Evolutionary conservation across 176 grass and related monocot species (phyloP), one percentile per base, ranked within the genome.

Genomic region (Dendrocalamus sinicus): DNA sequence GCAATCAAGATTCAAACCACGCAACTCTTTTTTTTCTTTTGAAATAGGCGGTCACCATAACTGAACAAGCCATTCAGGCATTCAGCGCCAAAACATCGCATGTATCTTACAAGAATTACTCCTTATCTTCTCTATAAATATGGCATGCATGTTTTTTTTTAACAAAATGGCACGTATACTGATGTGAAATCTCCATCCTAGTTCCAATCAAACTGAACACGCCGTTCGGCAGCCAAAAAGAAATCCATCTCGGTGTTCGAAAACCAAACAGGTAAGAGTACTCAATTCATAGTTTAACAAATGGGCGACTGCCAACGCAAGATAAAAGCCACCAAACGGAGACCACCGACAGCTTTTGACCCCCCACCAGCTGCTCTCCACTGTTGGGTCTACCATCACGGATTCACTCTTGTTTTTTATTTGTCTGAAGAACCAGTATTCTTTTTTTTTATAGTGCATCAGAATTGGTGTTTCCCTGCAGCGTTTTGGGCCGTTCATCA

Each of bases 171-270:
- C 32, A 43, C 68, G 22, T 23, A 59, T 30, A 54, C n/a, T 15
- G 30, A 65, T 54, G 22, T 7, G 2, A 50, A 76, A 68, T 23
- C 2, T 2, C 60, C 7, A 50, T 71, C 72, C 80, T n/a, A 80
- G 20, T 39, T 54, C 76, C 40, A 75, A 50, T 28, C 41, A 43
- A 60, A 60, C 14, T 69, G 52, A 59, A 23, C 80, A 47, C 15
- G 45, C 26, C 65, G 78, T 24, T 22, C 10, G 8, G 30, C 35
- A n/a, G 35, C 28, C 52, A 32, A 22, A 76, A 12, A 81, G 53
- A 48, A 71, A 90, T 77, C 44, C 81, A 54, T 77, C 46, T 66
- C 19, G 37, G 78, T 62, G 3, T 53, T 10, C 43, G 70, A 32
- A 32, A 70, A 73, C 40, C 55, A 83, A 64, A 60, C 8, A 5